phyloP scores from a whole-genome alignment of 2,329 filamentous ascomycete species.

The Diaporthe batatas region DNA sequence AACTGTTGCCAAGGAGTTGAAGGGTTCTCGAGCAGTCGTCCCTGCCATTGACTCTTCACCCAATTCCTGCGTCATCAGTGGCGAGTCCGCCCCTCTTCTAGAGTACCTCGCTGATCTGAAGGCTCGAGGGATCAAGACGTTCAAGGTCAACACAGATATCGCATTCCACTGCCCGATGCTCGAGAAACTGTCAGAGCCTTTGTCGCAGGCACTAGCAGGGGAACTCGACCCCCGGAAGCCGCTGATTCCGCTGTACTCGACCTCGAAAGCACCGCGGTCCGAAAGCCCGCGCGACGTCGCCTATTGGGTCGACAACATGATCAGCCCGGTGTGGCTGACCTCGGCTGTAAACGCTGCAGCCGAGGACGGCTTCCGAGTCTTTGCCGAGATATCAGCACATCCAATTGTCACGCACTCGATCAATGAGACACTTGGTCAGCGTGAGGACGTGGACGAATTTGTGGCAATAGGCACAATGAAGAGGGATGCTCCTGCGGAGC shows the following conservation, averaged over 20 bases:
- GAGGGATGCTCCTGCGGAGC: neutral
- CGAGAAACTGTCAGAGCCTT: neutral
- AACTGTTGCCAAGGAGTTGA: neutral
- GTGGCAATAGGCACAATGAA: neutral
- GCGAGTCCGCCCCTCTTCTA: neutral
- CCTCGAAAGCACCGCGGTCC: neutral
- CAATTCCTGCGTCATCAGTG: neutral
- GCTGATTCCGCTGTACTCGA: neutral
- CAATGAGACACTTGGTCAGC: neutral
- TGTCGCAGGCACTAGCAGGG: neutral
- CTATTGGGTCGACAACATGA: neutral
- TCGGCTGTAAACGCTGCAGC: neutral
- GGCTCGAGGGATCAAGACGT: neutral
- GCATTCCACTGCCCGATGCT: neutral
- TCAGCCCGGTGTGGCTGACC: neutral
- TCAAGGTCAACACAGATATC: neutral
- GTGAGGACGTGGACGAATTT: neutral
- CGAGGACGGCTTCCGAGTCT: neutral
- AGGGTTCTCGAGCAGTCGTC: neutral
- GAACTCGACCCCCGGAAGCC: neutral
- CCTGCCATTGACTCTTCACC: neutral
- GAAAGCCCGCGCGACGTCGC: neutral
- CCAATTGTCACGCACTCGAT: neutral
- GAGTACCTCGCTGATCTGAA: neutral
- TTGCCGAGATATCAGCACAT: neutral